Conservation (phyloP, 805 yeast genomes). For the Maudiozyma pseudohumilis region DNA sequence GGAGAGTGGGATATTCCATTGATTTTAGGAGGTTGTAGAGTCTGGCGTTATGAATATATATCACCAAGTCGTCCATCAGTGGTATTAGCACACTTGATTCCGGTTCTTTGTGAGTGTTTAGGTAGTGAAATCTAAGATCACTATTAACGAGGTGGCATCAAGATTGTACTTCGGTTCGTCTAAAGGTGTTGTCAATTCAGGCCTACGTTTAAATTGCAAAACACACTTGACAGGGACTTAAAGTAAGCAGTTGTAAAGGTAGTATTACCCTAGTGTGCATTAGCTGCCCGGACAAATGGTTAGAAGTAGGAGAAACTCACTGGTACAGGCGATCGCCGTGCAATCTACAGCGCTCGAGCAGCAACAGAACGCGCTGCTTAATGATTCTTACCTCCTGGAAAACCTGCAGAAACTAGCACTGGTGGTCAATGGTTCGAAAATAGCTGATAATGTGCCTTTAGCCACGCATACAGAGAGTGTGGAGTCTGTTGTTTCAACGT, state of each 20-base stretch:
- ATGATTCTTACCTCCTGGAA: constrained; percentile 19
- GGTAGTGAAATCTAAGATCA: too few species aligned
- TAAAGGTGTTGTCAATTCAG: too few species aligned
- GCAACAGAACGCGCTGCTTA: constrained; percentile 17
- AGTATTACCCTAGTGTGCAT: background rate
- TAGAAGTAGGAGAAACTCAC: constrained; percentile 48
- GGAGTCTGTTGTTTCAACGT: background rate
- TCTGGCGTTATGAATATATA: too few species aligned
- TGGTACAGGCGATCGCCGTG: constrained; percentile 52
- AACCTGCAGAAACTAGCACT: constrained; percentile 16
- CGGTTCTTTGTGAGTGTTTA: too few species aligned
- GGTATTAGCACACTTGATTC: too few species aligned
- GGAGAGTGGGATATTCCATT: too few species aligned
- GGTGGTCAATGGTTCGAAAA: constrained; percentile 1
- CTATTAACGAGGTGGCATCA: too few species aligned
- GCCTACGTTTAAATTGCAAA: too few species aligned
- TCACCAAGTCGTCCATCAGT: too few species aligned
- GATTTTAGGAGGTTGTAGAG: too few species aligned
- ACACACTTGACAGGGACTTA: background rate
- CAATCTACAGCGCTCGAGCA: constrained; percentile 23
- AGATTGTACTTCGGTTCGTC: too few species aligned
- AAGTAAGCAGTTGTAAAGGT: too few species aligned
- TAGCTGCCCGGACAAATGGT: constrained; percentile 6
- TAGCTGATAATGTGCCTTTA: background rate
- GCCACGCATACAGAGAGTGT: background rate